Percentiles rank a stretch among this genome's conserved stretches.
Conservation (phyloP, 1,139 yeast species). For the Magnusiomyces paraingens region DNA sequence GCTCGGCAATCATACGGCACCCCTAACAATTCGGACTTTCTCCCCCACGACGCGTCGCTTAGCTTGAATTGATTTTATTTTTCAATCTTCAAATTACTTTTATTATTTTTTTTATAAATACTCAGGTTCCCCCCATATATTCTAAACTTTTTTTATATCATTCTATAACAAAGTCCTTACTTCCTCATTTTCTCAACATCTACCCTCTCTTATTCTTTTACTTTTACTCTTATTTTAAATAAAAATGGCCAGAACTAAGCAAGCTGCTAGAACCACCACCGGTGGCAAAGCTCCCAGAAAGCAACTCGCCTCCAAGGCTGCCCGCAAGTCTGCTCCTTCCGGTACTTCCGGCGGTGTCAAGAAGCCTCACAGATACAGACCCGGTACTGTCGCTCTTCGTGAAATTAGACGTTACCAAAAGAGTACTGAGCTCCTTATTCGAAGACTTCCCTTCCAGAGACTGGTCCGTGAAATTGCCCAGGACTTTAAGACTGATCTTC, state of each 20-base stretch:
- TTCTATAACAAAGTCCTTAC: conserved; percentile 14
- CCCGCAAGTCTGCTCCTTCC: conserved; percentile 83
- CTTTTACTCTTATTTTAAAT: neutral
- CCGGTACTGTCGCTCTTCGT: conserved; percentile 99
- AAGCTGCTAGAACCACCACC: conserved; percentile 97
- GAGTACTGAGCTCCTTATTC: conserved; percentile 92
- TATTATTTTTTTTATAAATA: conserved; percentile 6
- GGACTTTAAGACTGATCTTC: conserved; percentile 95
- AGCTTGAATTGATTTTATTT: neutral
- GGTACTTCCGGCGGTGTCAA: conserved; percentile 95
- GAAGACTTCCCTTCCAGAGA: conserved; percentile 99
- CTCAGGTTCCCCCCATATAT: conserved; percentile 13
- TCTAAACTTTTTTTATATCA: conserved; percentile 16
- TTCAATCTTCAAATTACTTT: too few species aligned
- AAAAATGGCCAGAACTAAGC: conserved; percentile 96
- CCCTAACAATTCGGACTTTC: neutral
- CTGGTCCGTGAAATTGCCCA: conserved; percentile 97
- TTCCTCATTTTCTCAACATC: conserved; percentile 2
- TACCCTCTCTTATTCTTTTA: neutral
- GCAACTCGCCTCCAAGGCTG: conserved; percentile 98
- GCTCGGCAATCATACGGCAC: too few species aligned
- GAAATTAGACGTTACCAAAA: conserved; percentile 99
- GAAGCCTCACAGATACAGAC: conserved; percentile 99
- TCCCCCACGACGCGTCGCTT: neutral
- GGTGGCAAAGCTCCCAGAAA: conserved; percentile 99